Evolutionary conservation across 805 yeast species (phyloP).

Genomic region (Danielia oregonensis): DNA sequence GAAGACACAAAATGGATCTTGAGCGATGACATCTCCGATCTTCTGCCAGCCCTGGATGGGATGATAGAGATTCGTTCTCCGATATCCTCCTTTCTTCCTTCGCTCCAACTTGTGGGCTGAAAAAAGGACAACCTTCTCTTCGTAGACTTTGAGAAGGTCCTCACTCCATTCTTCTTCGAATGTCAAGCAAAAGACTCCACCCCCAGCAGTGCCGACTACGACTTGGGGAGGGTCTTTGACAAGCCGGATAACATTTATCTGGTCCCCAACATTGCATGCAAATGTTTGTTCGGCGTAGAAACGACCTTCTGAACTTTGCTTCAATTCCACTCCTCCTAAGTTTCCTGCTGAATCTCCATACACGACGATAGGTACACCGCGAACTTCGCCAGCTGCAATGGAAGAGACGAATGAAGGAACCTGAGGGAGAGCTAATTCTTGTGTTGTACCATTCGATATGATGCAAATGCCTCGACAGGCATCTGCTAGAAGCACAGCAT

Average conservation of each 20-base stretch:
- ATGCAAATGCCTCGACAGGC: too few relatives aligned
- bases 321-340: constrained; percentile 7
- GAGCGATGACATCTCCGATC: too few relatives aligned
- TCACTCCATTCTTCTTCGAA: background rate
- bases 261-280: constrained; percentile 26
- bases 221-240: constrained; percentile 4
- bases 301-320: background rate
- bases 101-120: too few relatives aligned
- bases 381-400: constrained; percentile 15
- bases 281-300: constrained; percentile 6
- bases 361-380: constrained; percentile 6
- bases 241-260: constrained; percentile 22
- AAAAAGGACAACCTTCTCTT: background rate
- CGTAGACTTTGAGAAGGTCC: background rate
- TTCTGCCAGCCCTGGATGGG: too few relatives aligned
- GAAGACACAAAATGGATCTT: too few relatives aligned
- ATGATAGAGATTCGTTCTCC: too few relatives aligned
- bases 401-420: constrained; percentile 3
- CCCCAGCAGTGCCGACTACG: constrained; percentile 11
- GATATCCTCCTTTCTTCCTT: too few relatives aligned
- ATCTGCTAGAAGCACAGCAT: too few relatives aligned
- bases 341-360: constrained; percentile 32
- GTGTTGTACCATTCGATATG: too few relatives aligned
- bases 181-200: constrained; percentile 5
- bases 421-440: too few relatives aligned